phyloP scores from a whole-genome alignment of 306 rosid species.

The Mimosa bimucronata region DNA sequence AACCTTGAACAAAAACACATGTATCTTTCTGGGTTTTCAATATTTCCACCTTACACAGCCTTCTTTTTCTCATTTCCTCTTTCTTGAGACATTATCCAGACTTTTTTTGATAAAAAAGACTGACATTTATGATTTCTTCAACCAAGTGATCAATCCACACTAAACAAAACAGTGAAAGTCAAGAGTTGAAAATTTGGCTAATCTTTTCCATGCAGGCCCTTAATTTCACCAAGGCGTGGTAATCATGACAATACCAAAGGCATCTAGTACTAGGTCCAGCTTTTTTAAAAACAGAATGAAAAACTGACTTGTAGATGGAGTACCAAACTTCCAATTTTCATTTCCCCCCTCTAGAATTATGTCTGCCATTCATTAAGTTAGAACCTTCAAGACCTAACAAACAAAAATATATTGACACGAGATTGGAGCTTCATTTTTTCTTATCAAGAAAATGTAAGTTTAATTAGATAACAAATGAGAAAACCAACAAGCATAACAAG shows the following conservation, averaged over 20 bases:
- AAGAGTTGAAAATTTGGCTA: conserved; percentile 10
- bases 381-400: background rate
- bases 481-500: conserved; percentile 5
- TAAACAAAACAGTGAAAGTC: background rate
- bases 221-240: background rate
- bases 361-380: background rate
- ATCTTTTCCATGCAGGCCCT: background rate
- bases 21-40: background rate
- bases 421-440: background rate
- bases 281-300: background rate
- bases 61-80: background rate
- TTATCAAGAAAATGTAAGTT: conserved; percentile 10
- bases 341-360: background rate
- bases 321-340: conserved; percentile 1
- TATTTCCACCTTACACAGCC: background rate
- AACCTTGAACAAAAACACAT: conserved; percentile 9
- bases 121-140: conserved; percentile 2
- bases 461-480: background rate
- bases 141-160: conserved; percentile 25
- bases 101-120: conserved; percentile 4
- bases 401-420: background rate
- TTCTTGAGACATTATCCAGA: background rate
- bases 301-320: background rate
- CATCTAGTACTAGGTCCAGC: conserved; percentile 5
- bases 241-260: background rate